Evolutionary conservation across 2,329 filamentous ascomycete genomes (phyloP).

Genomic region (Magnaporthiopsis rhizophila): DNA sequence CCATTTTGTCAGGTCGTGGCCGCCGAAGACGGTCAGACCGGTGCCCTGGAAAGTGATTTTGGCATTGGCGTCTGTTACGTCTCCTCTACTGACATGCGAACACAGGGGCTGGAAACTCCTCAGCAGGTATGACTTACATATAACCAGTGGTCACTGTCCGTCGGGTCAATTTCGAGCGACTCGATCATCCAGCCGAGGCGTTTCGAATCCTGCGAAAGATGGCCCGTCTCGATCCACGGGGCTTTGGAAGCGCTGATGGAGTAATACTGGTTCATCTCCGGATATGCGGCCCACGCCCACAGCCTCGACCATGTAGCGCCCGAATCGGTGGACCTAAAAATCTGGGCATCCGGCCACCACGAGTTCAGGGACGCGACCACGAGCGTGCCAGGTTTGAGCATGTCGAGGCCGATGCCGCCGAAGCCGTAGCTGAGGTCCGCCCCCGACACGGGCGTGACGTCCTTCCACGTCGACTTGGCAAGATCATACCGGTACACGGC

Average conservation of each 20-base stretch:
- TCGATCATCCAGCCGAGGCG: slow-evolving; percentile 56
- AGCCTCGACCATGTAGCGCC: slow-evolving; percentile 45
- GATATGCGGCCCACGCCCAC: slow-evolving; percentile 43
- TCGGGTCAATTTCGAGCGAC: slow-evolving; percentile 47
- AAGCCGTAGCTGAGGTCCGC: slow-evolving; percentile 43
- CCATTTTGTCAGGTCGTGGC: slow-evolving; percentile 48
- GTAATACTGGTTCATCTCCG: slow-evolving; percentile 37
- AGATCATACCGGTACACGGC: slow-evolving; percentile 48
- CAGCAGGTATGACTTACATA: slow-evolving; percentile 27
- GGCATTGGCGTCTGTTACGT: background rate
- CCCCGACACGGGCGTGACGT: slow-evolving; percentile 47
- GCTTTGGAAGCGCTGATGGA: slow-evolving; percentile 36
- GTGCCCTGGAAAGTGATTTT: slow-evolving; percentile 27
- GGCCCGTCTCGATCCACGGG: slow-evolving; percentile 45
- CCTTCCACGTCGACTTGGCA: slow-evolving; percentile 36
- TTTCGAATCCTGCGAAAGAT: slow-evolving; percentile 38
- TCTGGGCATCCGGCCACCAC: slow-evolving; percentile 51
- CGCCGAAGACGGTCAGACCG: slow-evolving; percentile 30
- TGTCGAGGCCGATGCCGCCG: slow-evolving; percentile 45
- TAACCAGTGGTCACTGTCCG: slow-evolving; percentile 51
- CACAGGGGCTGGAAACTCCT: background rate
- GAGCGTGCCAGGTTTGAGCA: slow-evolving; percentile 45
- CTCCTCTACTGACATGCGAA: background rate
- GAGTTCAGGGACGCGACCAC: slow-evolving; percentile 49
- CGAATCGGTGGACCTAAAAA: slow-evolving; percentile 48